Conservation (phyloP, 129 eudicot genomes). For the Flaveria robusta region DNA sequence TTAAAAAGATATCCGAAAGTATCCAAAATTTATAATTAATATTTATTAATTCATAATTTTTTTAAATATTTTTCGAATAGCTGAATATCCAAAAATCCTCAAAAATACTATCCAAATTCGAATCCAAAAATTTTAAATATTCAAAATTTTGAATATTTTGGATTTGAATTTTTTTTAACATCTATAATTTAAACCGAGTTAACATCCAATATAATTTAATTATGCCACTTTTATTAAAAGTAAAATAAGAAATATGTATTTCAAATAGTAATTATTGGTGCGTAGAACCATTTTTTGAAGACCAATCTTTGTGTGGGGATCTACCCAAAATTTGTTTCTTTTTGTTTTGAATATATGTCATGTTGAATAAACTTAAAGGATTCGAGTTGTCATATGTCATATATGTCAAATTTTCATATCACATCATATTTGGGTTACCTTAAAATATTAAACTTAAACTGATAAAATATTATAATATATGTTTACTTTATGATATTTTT, state of each 20-base stretch:
- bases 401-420: slow-evolving; percentile 30
- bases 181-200: background rate
- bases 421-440: slow-evolving; percentile 17
- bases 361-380: slow-evolving; percentile 48
- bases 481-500: background rate
- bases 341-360: slow-evolving; percentile 41
- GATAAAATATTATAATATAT: background rate
- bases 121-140: too few relatives aligned
- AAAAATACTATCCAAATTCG: too few relatives aligned
- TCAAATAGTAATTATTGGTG: background rate
- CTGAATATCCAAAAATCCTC: too few relatives aligned
- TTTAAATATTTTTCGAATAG: too few relatives aligned
- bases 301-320: slow-evolving; percentile 29
- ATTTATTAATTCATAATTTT: too few relatives aligned
- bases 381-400: slow-evolving; percentile 43
- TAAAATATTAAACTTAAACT: background rate
- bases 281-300: background rate
- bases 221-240: background rate
- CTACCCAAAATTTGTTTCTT: slow-evolving; percentile 27
- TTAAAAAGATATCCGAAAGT: too few relatives aligned
- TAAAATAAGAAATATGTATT: background rate
- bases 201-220: background rate
- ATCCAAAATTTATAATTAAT: too few relatives aligned
- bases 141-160: too few relatives aligned
- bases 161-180: too few relatives aligned